Base-by-base conservation (phyloP, 192 early-diverging fungal species). In the Funneliformis mosseae region DNA sequence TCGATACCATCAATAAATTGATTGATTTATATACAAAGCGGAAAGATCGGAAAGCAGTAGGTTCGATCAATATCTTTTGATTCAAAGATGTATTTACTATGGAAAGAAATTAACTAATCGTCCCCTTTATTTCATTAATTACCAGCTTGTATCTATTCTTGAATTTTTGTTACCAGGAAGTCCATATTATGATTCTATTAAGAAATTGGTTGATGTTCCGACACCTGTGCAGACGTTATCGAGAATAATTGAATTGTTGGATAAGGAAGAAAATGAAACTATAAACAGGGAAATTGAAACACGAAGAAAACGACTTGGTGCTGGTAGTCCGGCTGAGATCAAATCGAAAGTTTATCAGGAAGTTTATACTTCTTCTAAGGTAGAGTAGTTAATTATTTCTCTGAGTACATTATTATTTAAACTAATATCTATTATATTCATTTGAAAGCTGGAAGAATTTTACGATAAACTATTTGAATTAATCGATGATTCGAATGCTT, bases 241-340 rank as follows among this genome's bases (percentile, higher is more conserved):
- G 16, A 61, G 68, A 28, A 55, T 90, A 12, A 81, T 83, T 6
- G 69, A 74, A 2, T 55, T 86, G 10, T 70, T 83, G 2, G 87
- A 88, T 38, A 75, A 59, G 41, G 79, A 86, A 10, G 83, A 88
- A 41, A 23, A 16, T 3, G 80, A 85, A n/a, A 88, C 85, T 4
- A 84, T 92, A 11, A 88, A 89, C 18, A 84, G 82, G 8, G 92
- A 94, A 68, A 82, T 95, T 16, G 87, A 87, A 55, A 82, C 89
- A 39, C 90, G 95, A 33, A 90, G 91, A 8, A 88, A 89, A 12
- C 81, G 95, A 45, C 81, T 97, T 18, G 90, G 89, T 21, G 92
- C 94, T 0, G 92, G 91, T 8, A 87, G 94, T 1, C 80, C 89
- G 2, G 82, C 84, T 16, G 86, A 86, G 27, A 86, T 96, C 28